These are phyloP conservation scores for Claviceps humidiphila DNA, from an alignment of 2,329 filamentous ascomycete genomes.

Conservation along the genomic window DNA sequence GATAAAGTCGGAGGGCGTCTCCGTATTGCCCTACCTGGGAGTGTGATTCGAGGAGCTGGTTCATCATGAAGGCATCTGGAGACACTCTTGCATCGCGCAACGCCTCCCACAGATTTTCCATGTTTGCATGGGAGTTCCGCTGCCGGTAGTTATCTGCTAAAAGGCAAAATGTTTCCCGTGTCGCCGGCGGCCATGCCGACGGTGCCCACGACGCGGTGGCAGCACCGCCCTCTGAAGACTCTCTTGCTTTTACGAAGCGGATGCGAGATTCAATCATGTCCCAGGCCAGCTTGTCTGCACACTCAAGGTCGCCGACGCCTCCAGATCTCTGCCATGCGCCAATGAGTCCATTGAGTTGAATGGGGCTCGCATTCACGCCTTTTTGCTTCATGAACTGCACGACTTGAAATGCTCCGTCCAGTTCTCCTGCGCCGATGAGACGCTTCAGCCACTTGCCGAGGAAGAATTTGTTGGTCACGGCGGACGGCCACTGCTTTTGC, in stretches of 20 bases:
- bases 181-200: slow-evolving; percentile 41
- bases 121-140: slow-evolving; percentile 41
- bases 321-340: slow-evolving; percentile 62
- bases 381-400: slow-evolving; percentile 62
- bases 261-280: slow-evolving; percentile 61
- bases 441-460: slow-evolving; percentile 82
- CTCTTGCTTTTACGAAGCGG: slow-evolving; percentile 41
- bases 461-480: slow-evolving; percentile 61
- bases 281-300: slow-evolving; percentile 60
- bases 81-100: slow-evolving; percentile 50
- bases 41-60: slow-evolving; percentile 58
- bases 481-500: slow-evolving; percentile 30
- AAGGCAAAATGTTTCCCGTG: slow-evolving; percentile 64
- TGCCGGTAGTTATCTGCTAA: slow-evolving; percentile 59
- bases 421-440: slow-evolving; percentile 58
- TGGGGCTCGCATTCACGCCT: slow-evolving; percentile 53
- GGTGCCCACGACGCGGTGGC: neutral
- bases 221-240: slow-evolving; percentile 8
- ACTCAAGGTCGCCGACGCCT: slow-evolving; percentile 36
- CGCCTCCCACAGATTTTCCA: slow-evolving; percentile 48
- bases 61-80: slow-evolving; percentile 64
- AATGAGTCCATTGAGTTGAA: slow-evolving; percentile 72
- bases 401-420: slow-evolving; percentile 59
- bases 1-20: slow-evolving; percentile 43
- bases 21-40: slow-evolving; percentile 43